phyloP scores from a whole-genome alignment of 805 yeast species.

The Wickerhamomyces strasburgensis region DNA sequence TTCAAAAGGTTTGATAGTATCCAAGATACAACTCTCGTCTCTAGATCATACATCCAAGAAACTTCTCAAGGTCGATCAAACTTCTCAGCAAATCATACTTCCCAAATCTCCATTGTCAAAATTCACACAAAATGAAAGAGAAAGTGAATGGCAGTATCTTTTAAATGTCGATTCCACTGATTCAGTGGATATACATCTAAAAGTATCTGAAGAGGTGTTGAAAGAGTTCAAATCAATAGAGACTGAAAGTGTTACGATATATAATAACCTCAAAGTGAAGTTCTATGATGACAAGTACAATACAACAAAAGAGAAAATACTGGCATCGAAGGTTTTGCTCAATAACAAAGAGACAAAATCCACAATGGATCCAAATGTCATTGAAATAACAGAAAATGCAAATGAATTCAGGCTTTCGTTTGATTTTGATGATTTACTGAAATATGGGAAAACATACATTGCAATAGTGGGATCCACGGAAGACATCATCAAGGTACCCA shows the following conservation, averaged over 20 bases:
- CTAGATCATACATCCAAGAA: background rate
- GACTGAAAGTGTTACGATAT: background rate
- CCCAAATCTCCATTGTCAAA: constrained; percentile 7
- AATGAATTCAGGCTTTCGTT: constrained; percentile 5
- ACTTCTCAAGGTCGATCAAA: constrained; percentile 2
- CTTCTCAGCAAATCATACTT: background rate
- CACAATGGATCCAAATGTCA: constrained; percentile 13
- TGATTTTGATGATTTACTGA: background rate
- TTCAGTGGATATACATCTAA: constrained; percentile 3
- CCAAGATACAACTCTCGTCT: background rate
- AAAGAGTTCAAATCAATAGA: background rate
- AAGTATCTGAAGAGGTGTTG: constrained; percentile 1
- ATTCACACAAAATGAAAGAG: constrained; percentile 9
- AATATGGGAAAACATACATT: constrained; percentile 9
- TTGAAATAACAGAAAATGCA: constrained; percentile 2
- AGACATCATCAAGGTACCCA: constrained; percentile 3
- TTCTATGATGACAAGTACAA: constrained; percentile 6
- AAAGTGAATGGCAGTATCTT: constrained; percentile 7
- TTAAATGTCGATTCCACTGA: constrained; percentile 9
- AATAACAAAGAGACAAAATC: constrained; percentile 2
- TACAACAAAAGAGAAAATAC: background rate
- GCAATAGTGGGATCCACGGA: constrained; percentile 2
- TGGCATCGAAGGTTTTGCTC: constrained; percentile 8
- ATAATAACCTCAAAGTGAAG: background rate
- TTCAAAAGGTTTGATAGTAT: background rate